A percentile compares a stretch with the other conserved stretches of the same genome.
Conservation (phyloP, 2,329 filamentous ascomycete genomes). For the Penicillium sp. region DNA sequence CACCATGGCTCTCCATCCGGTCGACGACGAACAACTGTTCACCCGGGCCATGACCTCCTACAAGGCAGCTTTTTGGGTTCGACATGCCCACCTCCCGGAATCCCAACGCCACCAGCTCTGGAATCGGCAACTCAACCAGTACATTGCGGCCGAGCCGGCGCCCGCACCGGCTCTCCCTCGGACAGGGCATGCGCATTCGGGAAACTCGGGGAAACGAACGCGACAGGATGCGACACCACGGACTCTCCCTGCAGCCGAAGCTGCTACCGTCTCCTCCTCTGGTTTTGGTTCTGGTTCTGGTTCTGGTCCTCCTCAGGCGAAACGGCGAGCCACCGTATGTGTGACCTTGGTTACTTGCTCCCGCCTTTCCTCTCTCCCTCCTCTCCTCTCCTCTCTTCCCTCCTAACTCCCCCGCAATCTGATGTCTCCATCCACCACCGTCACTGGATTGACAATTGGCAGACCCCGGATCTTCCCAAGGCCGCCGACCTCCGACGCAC, state of each 20-base stretch:
- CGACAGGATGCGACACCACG: slow-evolving; percentile 44
- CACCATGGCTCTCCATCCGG: slow-evolving; percentile 38
- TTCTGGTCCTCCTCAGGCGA: slow-evolving; percentile 43
- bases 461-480: slow-evolving; percentile 43
- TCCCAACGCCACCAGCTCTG: slow-evolving; percentile 44
- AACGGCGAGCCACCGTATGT: slow-evolving; percentile 51
- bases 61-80: slow-evolving; percentile 45
- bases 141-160: slow-evolving; percentile 33
- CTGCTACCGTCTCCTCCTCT: not conserved
- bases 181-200: slow-evolving; percentile 5
- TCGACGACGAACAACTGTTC: slow-evolving; percentile 42
- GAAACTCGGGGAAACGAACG: slow-evolving; percentile 45
- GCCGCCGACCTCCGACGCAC: slow-evolving; percentile 36
- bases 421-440: not conserved
- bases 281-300: slow-evolving; percentile 23
- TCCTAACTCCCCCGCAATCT: slow-evolving; percentile 29
- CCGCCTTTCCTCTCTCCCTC: slow-evolving; percentile 28
- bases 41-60: slow-evolving; percentile 45
- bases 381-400: slow-evolving; percentile 24
- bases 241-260: slow-evolving; percentile 30
- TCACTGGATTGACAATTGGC: slow-evolving; percentile 46
- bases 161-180: slow-evolving; percentile 1
- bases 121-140: slow-evolving; percentile 42
- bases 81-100: slow-evolving; percentile 45
- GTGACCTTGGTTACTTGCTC: slow-evolving; percentile 44